Percentiles rank a stretch among this genome's conserved stretches.
Evolutionary conservation across 2,329 filamentous ascomycete species (phyloP).

Genomic region (Bipolaris bicolor): DNA sequence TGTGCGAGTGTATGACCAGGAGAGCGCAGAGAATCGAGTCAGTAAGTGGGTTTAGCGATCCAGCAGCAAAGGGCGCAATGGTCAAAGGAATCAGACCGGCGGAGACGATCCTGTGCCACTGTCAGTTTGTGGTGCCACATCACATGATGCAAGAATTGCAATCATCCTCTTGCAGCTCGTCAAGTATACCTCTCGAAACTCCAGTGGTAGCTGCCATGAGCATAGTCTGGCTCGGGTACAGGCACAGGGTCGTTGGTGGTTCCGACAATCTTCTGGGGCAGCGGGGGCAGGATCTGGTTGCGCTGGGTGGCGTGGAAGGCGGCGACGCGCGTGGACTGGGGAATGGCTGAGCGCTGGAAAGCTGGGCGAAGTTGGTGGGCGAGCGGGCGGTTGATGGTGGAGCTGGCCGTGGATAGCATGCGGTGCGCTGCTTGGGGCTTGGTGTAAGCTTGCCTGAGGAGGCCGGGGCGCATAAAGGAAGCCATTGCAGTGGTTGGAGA

Average conservation of each 20-base stretch:
- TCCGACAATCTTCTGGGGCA: slow-evolving; percentile 84
- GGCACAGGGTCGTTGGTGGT: slow-evolving; percentile 84
- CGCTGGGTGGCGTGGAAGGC: slow-evolving; percentile 86
- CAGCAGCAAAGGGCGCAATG: slow-evolving; percentile 88
- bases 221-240: slow-evolving; percentile 72
- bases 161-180: neutral
- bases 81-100: slow-evolving; percentile 84
- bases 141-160: neutral
- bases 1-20: slow-evolving; percentile 90
- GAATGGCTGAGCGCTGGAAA: slow-evolving; percentile 51
- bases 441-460: slow-evolving; percentile 56
- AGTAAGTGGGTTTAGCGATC: slow-evolving; percentile 84
- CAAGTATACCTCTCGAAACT: slow-evolving; percentile 76
- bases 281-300: slow-evolving; percentile 78
- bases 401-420: slow-evolving; percentile 51
- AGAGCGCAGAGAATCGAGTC: slow-evolving; percentile 85
- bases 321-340: slow-evolving; percentile 62
- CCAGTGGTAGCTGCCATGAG: slow-evolving; percentile 98
- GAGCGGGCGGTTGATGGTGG: slow-evolving; percentile 46
- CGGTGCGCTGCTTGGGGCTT: slow-evolving; percentile 52
- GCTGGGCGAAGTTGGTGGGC: slow-evolving; percentile 47
- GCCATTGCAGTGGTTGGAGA: slow-evolving; percentile 53
- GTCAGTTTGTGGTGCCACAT: neutral
- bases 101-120: slow-evolving; percentile 63
- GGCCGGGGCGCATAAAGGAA: slow-evolving; percentile 57